Conservation (phyloP, 2,329 filamentous ascomycete species). For the Colletotrichum costaricense region DNA sequence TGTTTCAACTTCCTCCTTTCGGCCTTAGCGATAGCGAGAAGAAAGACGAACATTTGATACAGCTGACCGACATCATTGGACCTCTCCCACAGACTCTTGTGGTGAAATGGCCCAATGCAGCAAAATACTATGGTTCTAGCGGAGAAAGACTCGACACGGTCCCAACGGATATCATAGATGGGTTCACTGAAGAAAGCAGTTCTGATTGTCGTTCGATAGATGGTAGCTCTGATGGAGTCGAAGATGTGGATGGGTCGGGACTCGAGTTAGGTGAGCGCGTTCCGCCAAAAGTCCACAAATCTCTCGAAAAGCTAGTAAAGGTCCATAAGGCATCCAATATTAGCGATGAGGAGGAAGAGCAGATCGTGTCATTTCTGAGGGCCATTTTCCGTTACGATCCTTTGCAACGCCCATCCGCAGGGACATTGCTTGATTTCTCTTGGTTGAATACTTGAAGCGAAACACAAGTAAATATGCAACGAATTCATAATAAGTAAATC, state of each 20-base stretch:
- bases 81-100: constrained; percentile 33
- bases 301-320: constrained; percentile 16
- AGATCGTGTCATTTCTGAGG: background rate
- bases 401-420: background rate
- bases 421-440: background rate
- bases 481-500: background rate
- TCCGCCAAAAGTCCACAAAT: background rate
- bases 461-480: background rate
- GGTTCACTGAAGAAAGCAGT: background rate
- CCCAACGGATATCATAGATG: constrained; percentile 1
- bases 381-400: constrained; percentile 15
- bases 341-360: constrained; percentile 7
- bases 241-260: background rate
- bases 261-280: background rate
- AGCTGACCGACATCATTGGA: constrained; percentile 33
- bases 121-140: constrained; percentile 28
- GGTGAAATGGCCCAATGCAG: constrained; percentile 29
- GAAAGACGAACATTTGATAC: constrained; percentile 35
- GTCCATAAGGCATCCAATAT: constrained; percentile 14
- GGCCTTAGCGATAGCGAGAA: constrained; percentile 11
- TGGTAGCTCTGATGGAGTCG: background rate
- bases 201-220: background rate
- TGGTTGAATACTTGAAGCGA: background rate
- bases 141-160: background rate
- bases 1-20: constrained; percentile 23